A percentile compares a stretch with the other conserved stretches of the same genome.
Conservation (phyloP, 2,329 filamentous ascomycete genomes). For the Sporothrix pseudoabietina region DNA sequence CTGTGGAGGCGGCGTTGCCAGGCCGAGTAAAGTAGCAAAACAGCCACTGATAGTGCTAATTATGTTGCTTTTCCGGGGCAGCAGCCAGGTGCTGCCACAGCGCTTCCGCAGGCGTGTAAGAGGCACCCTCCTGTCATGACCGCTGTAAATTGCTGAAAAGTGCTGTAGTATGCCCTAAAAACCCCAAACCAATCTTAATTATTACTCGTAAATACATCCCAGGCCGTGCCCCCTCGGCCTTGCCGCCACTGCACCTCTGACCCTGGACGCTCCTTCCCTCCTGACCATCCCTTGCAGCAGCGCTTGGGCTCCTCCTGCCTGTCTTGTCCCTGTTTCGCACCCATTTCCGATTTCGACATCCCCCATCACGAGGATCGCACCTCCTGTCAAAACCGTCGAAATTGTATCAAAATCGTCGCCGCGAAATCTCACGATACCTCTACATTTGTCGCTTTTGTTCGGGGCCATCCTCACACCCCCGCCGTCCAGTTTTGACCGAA, state of each 20-base stretch:
- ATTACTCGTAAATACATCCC: too few species aligned
- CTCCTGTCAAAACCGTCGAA: neutral
- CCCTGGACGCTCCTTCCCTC: neutral
- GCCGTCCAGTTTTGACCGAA: neutral
- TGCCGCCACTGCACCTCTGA: neutral
- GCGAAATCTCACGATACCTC: neutral
- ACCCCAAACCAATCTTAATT: too few species aligned
- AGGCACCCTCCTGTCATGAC: neutral
- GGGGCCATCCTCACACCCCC: too few species aligned
- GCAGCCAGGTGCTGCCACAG: neutral
- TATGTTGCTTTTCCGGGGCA: neutral
- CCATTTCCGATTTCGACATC: constrained; percentile 13
- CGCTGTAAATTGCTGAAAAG: neutral
- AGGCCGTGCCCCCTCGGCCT: neutral
- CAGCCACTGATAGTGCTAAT: neutral
- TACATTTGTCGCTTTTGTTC: neutral
- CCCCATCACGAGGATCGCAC: constrained; percentile 19
- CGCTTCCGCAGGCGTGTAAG: constrained; percentile 1
- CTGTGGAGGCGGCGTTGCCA: neutral
- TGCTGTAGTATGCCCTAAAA: neutral
- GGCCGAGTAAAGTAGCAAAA: neutral
- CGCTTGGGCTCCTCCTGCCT: constrained; percentile 12
- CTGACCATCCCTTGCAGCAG: constrained; percentile 13
- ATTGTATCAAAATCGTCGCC: neutral
- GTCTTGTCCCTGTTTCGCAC: constrained; percentile 22